Percentiles rank a stretch among this genome's conserved stretches.
These are phyloP conservation scores for Spathaspora sp. DNA, from an alignment of 805 yeast species.

Conservation along the genomic window DNA sequence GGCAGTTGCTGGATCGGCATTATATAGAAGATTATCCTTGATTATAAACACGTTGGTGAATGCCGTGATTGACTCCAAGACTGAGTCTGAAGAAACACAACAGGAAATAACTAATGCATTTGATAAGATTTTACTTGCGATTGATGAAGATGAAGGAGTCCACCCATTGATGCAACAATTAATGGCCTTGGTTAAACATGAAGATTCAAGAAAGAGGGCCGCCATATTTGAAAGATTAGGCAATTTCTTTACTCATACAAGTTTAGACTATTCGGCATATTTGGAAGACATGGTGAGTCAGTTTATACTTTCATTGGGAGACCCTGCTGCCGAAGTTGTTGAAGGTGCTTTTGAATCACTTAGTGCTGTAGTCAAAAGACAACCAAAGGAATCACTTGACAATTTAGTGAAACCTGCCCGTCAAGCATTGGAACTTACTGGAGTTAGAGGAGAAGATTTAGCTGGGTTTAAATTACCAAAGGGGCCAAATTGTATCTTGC, in stretches of 20 bases:
- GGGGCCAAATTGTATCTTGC: constrained; percentile 85
- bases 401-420: constrained; percentile 76
- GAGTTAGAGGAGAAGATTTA: constrained; percentile 59
- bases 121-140: constrained; percentile 67
- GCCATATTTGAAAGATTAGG: constrained; percentile 66
- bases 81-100: constrained; percentile 26
- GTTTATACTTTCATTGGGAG: constrained; percentile 71
- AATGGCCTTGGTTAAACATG: constrained; percentile 71
- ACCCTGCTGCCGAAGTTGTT: constrained; percentile 59
- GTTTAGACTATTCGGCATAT: constrained; percentile 68
- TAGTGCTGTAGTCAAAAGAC: constrained; percentile 60
- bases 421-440: constrained; percentile 65
- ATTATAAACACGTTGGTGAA: constrained; percentile 74
- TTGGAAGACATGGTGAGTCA: constrained; percentile 71
- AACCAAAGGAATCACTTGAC: constrained; percentile 75
- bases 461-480: constrained; percentile 73
- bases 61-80: constrained; percentile 41
- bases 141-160: constrained; percentile 72
- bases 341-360: constrained; percentile 63
- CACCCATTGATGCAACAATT: constrained; percentile 84
- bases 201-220: constrained; percentile 60
- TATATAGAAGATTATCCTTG: constrained; percentile 66
- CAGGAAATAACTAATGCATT: constrained; percentile 52
- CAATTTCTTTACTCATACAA: constrained; percentile 62
- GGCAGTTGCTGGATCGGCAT: constrained; percentile 82